Conservation (phyloP, 495 filamentous ascomycete genomes). For the Pyrenopolyporus hunteri region DNA sequence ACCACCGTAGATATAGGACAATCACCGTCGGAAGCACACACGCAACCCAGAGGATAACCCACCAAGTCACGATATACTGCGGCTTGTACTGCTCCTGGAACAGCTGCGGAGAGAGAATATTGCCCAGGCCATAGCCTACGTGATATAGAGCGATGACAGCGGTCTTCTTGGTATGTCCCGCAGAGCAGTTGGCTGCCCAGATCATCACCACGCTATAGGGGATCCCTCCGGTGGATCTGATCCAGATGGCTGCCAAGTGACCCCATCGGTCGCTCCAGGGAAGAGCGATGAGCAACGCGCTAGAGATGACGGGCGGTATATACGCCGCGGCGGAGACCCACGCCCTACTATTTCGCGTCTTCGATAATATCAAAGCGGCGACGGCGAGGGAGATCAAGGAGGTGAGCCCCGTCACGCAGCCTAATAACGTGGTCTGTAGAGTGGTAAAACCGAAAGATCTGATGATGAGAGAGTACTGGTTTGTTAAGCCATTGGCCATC, state of each 20-base stretch:
- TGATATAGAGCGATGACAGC: constrained; percentile 53
- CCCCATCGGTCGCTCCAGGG: constrained; percentile 50
- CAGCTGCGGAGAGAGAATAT: constrained; percentile 44
- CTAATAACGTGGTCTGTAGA: constrained; percentile 47
- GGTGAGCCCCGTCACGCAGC: constrained; percentile 45
- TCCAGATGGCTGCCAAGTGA: constrained; percentile 48
- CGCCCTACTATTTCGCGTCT: constrained; percentile 48
- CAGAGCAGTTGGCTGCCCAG: constrained; percentile 42
- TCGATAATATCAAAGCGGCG: constrained; percentile 37
- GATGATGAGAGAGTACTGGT: constrained; percentile 54
- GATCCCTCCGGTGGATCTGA: constrained; percentile 47
- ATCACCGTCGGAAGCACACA: constrained; percentile 32
- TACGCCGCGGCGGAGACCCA: constrained; percentile 46
- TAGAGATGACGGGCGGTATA: constrained; percentile 41
- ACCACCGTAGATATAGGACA: constrained; percentile 39
- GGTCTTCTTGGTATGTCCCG: constrained; percentile 53
- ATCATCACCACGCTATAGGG: constrained; percentile 52
- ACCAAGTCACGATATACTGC: constrained; percentile 49
- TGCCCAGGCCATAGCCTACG: constrained; percentile 49
- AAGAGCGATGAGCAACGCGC: constrained; percentile 46
- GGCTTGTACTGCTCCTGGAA: constrained; percentile 46
- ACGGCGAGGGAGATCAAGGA: constrained; percentile 44
- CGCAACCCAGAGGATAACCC: constrained; percentile 50
- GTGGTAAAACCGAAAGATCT: constrained; percentile 51
- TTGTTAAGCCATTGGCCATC: constrained; percentile 52